A percentile compares a stretch with the other conserved stretches of the same genome.
These are phyloP conservation scores for Prunus padus DNA, from an alignment of 306 rosid species.

Conservation along the genomic window DNA sequence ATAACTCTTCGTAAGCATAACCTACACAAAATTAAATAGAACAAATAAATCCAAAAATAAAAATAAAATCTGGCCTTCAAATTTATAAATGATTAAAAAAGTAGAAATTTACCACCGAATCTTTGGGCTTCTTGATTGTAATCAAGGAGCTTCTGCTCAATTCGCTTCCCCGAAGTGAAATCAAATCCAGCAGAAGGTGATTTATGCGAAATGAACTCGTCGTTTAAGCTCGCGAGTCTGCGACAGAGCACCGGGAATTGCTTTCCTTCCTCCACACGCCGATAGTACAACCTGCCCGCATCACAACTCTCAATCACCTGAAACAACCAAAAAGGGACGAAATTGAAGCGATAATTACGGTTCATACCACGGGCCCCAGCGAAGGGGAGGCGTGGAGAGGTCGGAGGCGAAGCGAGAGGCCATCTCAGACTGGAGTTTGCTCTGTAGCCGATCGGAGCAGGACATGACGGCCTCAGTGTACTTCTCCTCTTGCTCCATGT, in stretches of 20 bases:
- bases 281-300: constrained; percentile 68
- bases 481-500: constrained; percentile 97
- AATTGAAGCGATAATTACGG: neutral
- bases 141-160: constrained; percentile 90
- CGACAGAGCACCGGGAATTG: constrained; percentile 75
- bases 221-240: constrained; percentile 75
- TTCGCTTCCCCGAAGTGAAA: constrained; percentile 76
- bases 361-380: constrained; percentile 79
- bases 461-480: constrained; percentile 76
- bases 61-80: neutral
- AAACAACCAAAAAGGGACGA: neutral
- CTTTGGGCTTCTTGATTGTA: constrained; percentile 83
- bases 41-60: neutral
- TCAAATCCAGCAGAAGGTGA: constrained; percentile 88
- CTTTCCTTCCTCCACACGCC: constrained; percentile 89
- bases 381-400: constrained; percentile 86
- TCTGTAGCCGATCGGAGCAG: constrained; percentile 61
- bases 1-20: constrained; percentile 86
- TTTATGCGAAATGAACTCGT: constrained; percentile 68
- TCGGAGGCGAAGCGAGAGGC: constrained; percentile 75
- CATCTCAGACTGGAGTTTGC: constrained; percentile 84
- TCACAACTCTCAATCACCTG: neutral
- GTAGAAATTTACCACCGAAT: constrained; percentile 63
- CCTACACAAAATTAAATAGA: constrained; percentile 43
- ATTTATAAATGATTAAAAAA: neutral